phyloP scores from a whole-genome alignment of 1,284 basidiomycete genomes.

The Ganoderma meredithae region DNA sequence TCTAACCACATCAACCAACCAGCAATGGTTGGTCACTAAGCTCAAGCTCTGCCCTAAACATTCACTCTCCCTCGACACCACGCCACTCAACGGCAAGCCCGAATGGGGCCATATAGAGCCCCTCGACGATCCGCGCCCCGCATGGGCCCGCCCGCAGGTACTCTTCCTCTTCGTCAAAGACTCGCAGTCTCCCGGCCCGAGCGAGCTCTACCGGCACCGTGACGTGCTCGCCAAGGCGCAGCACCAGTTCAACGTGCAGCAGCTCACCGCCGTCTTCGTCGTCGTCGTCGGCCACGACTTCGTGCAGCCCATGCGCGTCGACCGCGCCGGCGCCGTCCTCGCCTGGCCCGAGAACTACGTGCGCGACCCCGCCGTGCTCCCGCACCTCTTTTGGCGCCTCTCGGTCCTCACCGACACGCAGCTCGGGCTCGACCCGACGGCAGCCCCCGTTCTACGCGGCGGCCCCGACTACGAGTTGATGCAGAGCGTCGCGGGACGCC shows the following conservation, averaged over 20 bases:
- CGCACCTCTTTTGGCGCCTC: conserved; percentile 14
- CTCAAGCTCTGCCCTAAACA: conserved; percentile 1
- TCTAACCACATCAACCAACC: background rate
- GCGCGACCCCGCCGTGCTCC: conserved; percentile 4
- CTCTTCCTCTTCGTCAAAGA: background rate
- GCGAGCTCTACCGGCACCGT: background rate
- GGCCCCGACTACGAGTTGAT: conserved; percentile 17
- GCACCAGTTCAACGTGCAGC: background rate
- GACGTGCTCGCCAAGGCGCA: background rate
- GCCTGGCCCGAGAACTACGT: conserved; percentile 5
- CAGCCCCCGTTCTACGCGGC: background rate
- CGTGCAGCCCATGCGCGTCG: background rate
- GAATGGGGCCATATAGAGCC: conserved; percentile 3
- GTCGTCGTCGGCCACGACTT: conserved; percentile 1
- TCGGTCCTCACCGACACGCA: conserved; percentile 15
- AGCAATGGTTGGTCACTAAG: conserved; percentile 1
- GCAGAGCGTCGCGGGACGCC: background rate
- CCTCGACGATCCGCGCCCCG: background rate
- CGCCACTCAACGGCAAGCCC: background rate
- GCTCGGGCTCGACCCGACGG: conserved; percentile 20
- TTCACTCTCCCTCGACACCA: background rate
- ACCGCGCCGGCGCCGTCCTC: conserved; percentile 1
- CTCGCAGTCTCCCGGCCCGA: background rate
- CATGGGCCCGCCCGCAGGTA: conserved; percentile 3
- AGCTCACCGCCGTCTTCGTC: conserved; percentile 2